Evolutionary conservation across 1,284 basidiomycete genomes (phyloP), one percentile per base, ranked within the genome.

Genomic region (Fomitopsis betulina): DNA sequence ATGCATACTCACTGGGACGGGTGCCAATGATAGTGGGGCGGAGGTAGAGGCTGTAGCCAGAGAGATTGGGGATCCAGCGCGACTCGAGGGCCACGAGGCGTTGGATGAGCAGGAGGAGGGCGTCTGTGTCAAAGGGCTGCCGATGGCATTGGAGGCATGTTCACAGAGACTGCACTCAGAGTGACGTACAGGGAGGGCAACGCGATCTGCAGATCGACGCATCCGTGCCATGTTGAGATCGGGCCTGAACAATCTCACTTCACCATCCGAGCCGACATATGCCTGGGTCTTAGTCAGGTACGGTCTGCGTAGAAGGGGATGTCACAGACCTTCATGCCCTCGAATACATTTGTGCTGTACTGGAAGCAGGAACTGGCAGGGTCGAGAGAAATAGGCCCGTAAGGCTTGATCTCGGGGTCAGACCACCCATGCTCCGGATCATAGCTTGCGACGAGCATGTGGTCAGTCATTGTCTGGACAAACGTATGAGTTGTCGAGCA

Each of bases 11-110:
- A 68, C 94, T 93, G 9, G 84, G 70, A 23, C 89, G 85, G 0
- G 94, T 94, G 17, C 92, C 93, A 66, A 95, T 94, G 67, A 94
- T 77, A 1, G 89, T 91, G 5, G 92, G 92, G n/a, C 89, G 82
- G 62, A 94, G 79, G 75, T 94, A 95, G 33, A 95, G 76, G 56
- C 87, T 89, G 71, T 89, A 83, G n/a, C 87, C 91, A 1, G 82
- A 77, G 8, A 76, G 69, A 0, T 74, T 73, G 8, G 92, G 93
- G 40, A 95, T 89, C 88, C 91, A 94, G 15, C 84, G 80, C 43
- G 79, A 73, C 40, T 96, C 93, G 54, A 87, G 62, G 43, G 74
- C 63, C 54, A 94, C 81, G 45, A 95, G 79, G 43, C 80, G 79
- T 67, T 85, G 85, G 68, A 95, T 88, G 56, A 93, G 78, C 40